phyloP scores from a whole-genome alignment of 495 filamentous ascomycete species.

The Zalerion maritima region DNA sequence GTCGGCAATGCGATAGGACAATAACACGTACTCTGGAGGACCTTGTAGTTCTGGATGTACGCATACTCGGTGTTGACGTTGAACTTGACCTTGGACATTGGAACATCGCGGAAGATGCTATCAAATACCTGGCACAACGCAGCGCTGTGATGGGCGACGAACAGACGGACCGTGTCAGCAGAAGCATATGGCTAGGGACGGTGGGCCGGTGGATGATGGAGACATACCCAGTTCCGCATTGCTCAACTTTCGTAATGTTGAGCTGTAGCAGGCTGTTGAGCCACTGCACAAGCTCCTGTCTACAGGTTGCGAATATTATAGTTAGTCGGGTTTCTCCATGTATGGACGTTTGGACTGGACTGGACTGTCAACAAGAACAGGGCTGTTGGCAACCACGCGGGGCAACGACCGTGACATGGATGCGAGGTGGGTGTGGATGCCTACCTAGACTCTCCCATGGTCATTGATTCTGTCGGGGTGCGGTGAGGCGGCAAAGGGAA shows the following conservation, averaged over 20 bases:
- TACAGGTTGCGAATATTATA: constrained; percentile 23
- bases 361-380: too few relatives aligned
- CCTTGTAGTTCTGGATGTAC: constrained; percentile 95
- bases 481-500: too few relatives aligned
- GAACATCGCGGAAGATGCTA: constrained; percentile 90
- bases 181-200: too few relatives aligned
- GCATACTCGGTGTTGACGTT: constrained; percentile 94
- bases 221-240: constrained; percentile 93
- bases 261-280: constrained; percentile 93
- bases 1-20: constrained; percentile 3
- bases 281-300: constrained; percentile 95
- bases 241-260: constrained; percentile 96
- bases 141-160: constrained; percentile 42
- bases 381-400: too few relatives aligned
- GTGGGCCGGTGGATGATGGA: background rate
- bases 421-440: too few relatives aligned
- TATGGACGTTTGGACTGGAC: too few relatives aligned
- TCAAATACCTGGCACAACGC: constrained; percentile 95
- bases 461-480: too few relatives aligned
- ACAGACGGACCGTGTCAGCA: too few relatives aligned
- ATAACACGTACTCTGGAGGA: constrained; percentile 67
- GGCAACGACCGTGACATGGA: too few relatives aligned
- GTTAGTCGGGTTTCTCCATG: too few relatives aligned
- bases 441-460: too few relatives aligned
- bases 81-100: constrained; percentile 95